Base-by-base conservation (phyloP, 495 filamentous ascomycete genomes). In the Saxispiralis lemnorum region DNA sequence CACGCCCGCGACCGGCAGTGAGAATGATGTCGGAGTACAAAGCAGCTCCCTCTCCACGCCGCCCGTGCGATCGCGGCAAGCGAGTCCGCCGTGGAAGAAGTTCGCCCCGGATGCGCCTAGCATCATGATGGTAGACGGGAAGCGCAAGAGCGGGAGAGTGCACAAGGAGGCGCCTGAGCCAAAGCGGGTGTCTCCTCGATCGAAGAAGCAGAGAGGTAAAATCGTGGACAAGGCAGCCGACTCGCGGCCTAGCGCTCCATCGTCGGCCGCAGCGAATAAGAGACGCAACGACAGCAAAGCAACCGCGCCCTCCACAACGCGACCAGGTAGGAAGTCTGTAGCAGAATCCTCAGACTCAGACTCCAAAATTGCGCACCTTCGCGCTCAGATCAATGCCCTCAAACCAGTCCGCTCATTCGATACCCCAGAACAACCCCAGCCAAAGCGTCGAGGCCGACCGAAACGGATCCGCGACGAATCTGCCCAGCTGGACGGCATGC, bases 51-150 rank as follows among this genome's bases (percentile, higher is more conserved):
- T 36, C 3, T 38, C 42, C 33, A 12, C 17, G 21, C 31, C 40
- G n/a, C 40, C 38, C 15, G 12, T 31, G 4, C 45, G 41, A 19
- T 63, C 70, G 38, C 67, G 73, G 41, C 61, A 64, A 37, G 56
- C 60, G 42, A 95, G 89, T 24, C 89, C 89, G 45, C 89, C 89
- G 18, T 97, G 89, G 89, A 96, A 89, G 65, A 88, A 76, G 59
- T 66, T 80, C 40, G 77, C 81, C 36, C 81, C 75, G 19, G 83
- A 93, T 35, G 92, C 88, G 0, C 89, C 89, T 3, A 83, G 89
- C 7, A 79, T 82, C 0, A 83, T 93, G 50, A 61, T 78, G 18
- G 76, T 78, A 48, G 78, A 83, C 63, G 89, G 89, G 35, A 76
- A 75, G 48, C 73, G 89, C 43, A 89, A 84, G 59, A 94, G 87